A percentile compares a stretch with the other conserved stretches of the same genome.
Conservation (phyloP, 257 asterid species). For the Buddleja alternifolia region DNA sequence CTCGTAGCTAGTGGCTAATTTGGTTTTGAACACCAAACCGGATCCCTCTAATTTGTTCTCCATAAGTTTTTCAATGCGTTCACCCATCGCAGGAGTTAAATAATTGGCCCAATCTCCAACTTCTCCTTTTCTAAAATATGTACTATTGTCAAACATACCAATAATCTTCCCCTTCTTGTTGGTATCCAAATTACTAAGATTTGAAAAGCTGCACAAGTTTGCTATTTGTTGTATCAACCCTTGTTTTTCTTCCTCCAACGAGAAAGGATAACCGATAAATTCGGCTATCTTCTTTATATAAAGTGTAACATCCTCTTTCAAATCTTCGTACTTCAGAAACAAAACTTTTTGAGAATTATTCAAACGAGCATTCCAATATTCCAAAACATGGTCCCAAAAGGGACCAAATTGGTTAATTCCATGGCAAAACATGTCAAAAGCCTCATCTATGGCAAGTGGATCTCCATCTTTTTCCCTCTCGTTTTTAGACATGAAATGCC, state of each 20-base stretch:
- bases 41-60: neutral
- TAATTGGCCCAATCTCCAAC: constrained; percentile 17
- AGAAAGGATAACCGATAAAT: no score
- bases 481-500: neutral
- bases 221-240: neutral
- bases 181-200: no score
- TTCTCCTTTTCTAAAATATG: constrained; percentile 4
- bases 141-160: no score
- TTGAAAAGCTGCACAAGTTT: no score
- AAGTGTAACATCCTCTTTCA: constrained; percentile 5
- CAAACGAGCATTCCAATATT: neutral
- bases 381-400: no score
- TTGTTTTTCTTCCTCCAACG: neutral
- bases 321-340: constrained; percentile 5
- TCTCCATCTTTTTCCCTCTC: neutral
- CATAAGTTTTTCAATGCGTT: neutral
- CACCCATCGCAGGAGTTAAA: neutral
- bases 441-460: neutral
- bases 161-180: no score
- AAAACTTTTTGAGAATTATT: constrained; percentile 13
- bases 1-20: no score
- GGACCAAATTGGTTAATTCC: no score
- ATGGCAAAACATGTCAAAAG: neutral
- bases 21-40: neutral
- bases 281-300: neutral